Evolutionary conservation across 345 rosid species (phyloP).

Genomic region (Dipteronia dyeriana): DNA sequence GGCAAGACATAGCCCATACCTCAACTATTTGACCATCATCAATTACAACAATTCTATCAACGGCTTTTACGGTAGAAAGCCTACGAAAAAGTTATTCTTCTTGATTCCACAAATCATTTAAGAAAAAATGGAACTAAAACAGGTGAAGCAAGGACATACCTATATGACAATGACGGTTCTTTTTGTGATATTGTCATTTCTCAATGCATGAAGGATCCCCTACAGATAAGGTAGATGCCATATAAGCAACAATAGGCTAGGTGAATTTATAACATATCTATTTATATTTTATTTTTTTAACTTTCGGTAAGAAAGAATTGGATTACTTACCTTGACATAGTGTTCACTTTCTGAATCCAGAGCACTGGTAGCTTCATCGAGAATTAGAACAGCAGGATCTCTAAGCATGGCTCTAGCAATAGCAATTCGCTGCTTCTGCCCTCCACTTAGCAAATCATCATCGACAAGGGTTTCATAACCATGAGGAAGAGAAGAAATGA

Average conservation of each 20-base stretch:
- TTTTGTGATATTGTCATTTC: conserved; percentile 24
- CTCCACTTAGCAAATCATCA: conserved; percentile 52
- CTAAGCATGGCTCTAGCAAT: conserved; percentile 59
- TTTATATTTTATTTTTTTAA: background rate
- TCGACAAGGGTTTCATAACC: conserved; percentile 63
- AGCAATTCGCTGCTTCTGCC: conserved; percentile 63
- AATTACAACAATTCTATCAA: conserved; percentile 42
- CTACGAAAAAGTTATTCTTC: conserved; percentile 21
- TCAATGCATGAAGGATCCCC: conserved; percentile 29
- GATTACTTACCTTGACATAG: conserved; percentile 35
- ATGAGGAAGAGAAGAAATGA: conserved; percentile 59
- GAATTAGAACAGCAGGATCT: conserved; percentile 52
- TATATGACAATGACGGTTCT: conserved; percentile 47
- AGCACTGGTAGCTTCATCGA: conserved; percentile 70
- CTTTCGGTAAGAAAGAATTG: background rate
- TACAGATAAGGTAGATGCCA: conserved; percentile 13
- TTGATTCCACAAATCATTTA: background rate
- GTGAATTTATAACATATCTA: background rate
- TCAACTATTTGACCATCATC: conserved; percentile 39
- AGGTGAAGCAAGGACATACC: conserved; percentile 24
- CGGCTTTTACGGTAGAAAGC: conserved; percentile 38
- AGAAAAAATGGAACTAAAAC: background rate
- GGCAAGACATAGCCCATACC: conserved; percentile 22
- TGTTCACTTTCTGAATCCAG: conserved; percentile 50
- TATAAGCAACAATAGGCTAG: background rate